Evolutionary conservation across 2,329 filamentous ascomycete species (phyloP), one percentile per base, ranked within the genome.

Genomic region (Curvularia verruculosa): DNA sequence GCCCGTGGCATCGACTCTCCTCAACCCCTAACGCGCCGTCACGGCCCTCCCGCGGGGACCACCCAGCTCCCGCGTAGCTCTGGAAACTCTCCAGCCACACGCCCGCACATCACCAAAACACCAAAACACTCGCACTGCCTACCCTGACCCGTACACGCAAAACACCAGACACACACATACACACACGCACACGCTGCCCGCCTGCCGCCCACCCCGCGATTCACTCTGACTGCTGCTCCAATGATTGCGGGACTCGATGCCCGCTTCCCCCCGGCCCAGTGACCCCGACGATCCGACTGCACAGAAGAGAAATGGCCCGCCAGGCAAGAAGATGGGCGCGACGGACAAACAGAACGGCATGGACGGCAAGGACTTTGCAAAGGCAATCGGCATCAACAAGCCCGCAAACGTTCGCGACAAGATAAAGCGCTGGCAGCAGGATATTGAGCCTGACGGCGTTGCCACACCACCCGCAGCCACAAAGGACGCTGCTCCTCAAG

Each of bases 361-460:
- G 72, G 73, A 74, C 52, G 69, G 71, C 54, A 66, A 66, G 56
- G 73, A 76, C 59, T 75, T 77, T 56, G 75, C 74, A 41, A 76
- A 76, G 64, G 75, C 74, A 55, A 76, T 76, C 61, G 74, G 73
- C 62, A 76, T 76, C 62, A 70, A 75, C 67, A 70, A 73, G 63
- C 74, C 74, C 49, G 80, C 77, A 66, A 81, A 82, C 65, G 79
- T 96, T 46, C 85, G 85, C 60, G 89, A 91, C 64, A 87, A 92
- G 68, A 90, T 96, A 51, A 89, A 88, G 66, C 85, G 88, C 76
- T 96, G 92, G 92, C 92, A 96, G 76, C 89, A 89, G 70, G 82
- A 88, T 64, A 91, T 89, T 69, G 89, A 88, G 31, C 84, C 84
- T 5, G 88, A 87, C 24, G 58, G 57, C 26, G n/a, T 26, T 2